phyloP scores from a whole-genome alignment of 2,329 filamentous ascomycete species.

The Cladosporium sphaerospermum region DNA sequence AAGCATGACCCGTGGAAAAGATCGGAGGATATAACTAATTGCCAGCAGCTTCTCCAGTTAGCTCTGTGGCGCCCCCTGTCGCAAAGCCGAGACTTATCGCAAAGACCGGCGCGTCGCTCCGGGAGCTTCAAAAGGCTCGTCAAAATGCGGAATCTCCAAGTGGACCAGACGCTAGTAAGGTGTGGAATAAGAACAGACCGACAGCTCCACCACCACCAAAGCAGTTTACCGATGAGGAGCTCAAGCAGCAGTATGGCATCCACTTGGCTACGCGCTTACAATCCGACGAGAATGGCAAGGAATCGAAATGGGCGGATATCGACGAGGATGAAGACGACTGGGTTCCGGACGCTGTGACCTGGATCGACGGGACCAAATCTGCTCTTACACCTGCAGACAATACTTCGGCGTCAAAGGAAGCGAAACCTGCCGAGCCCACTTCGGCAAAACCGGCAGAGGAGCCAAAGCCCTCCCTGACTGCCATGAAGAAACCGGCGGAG shows the following conservation, averaged over 20 bases:
- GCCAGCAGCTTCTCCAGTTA: slow-evolving; percentile 31
- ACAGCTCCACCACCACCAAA: slow-evolving; percentile 64
- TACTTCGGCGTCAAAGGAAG: slow-evolving; percentile 15
- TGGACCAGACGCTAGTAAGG: slow-evolving; percentile 64
- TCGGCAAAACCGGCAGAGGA: slow-evolving; percentile 23
- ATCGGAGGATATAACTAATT: slow-evolving; percentile 15
- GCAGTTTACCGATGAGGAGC: slow-evolving; percentile 78
- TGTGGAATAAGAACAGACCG: slow-evolving; percentile 85
- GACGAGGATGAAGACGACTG: slow-evolving; percentile 85
- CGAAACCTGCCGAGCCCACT: slow-evolving; percentile 17
- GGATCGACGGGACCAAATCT: slow-evolving; percentile 82
- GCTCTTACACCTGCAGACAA: slow-evolving; percentile 56
- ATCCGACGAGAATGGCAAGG: slow-evolving; percentile 65
- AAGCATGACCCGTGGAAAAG: slow-evolving; percentile 5
- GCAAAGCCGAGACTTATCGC: slow-evolving; percentile 65
- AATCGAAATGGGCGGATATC: slow-evolving; percentile 83
- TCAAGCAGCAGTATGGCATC: slow-evolving; percentile 77
- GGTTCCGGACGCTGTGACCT: slow-evolving; percentile 77
- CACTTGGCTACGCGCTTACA: slow-evolving; percentile 75
- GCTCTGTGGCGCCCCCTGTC: slow-evolving; percentile 38
- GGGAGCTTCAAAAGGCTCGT: slow-evolving; percentile 35
- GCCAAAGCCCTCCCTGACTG: slow-evolving; percentile 23
- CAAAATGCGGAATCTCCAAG: slow-evolving; percentile 29
- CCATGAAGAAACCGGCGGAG: slow-evolving; percentile 32
- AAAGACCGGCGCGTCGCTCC: slow-evolving; percentile 58